Base-by-base conservation (phyloP, 768 basidiomycete genomes). In the Collybiopsis confluens region DNA sequence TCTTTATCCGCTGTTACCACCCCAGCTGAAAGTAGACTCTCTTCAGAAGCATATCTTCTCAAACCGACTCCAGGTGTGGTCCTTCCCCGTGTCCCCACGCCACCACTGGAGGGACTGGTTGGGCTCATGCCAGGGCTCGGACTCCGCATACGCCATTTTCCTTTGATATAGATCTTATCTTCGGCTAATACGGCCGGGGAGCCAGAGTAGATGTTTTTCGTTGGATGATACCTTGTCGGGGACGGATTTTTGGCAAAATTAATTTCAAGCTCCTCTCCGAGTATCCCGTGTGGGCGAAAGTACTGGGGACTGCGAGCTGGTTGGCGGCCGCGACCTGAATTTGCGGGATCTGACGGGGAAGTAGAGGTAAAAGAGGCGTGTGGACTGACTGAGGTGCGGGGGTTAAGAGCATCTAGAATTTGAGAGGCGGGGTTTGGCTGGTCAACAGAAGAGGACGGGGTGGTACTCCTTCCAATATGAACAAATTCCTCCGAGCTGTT, bases 11-110 rank as follows among this genome's bases (percentile, higher is more conserved):
- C 7, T 26, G 38, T 30, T 21, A 43, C n/a, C 0, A 45, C 18
- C 1, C 15, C n/a, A 2, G 33, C 35, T 30, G 43, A 45, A 21
- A 53, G 28, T 8, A 53, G 18, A 13, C 52, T 44, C 33, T 53
- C 52, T 30, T 53, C 52, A 10, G 52, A 53, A 18, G 52, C 52
- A 36, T 53, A 53, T 6, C 52, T 43, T 23, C 52, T 26, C 9
- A 53, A 16, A 3, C 50, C 50, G 11, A 27, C 33, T 52, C 51
- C 51, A 4, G 21, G 18, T 7, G 47, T 18, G 8, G 23, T 20
- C 23, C 18, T 36, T 10, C 30, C 43, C 9, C 11, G n/a, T 24
- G 33, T 15, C n/a, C n/a, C 20, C 35, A 16, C 18, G 24, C 2
- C 30, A 6, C 16, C 27, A 15, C 20, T 24, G 10, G 5, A 9